phyloP scores from a whole-genome alignment of 2,329 filamentous ascomycete genomes.

The Apiospora aurea region DNA sequence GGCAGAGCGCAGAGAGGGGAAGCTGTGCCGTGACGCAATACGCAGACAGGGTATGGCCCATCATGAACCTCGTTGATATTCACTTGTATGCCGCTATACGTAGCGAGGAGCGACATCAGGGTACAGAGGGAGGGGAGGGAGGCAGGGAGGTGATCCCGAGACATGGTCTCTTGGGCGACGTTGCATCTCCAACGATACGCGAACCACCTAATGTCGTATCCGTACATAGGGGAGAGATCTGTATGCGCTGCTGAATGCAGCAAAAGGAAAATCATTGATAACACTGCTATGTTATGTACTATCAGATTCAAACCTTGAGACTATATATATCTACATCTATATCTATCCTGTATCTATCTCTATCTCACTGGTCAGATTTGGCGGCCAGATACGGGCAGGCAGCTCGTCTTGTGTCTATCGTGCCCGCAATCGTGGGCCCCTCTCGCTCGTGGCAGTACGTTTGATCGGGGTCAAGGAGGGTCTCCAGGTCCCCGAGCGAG shows the following conservation, averaged over 20 bases:
- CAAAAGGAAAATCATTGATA: not conserved
- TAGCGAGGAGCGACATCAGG: not conserved
- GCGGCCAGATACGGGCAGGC: not conserved
- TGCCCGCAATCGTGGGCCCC: not conserved
- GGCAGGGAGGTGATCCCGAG: not conserved
- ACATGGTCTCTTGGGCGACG: not conserved
- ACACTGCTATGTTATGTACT: not conserved
- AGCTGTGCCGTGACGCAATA: slow-evolving; percentile 8
- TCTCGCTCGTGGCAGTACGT: not conserved
- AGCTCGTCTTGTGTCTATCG: not conserved
- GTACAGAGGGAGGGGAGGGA: not conserved
- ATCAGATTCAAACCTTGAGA: not conserved
- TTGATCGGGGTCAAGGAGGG: not conserved
- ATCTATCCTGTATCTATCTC: not conserved
- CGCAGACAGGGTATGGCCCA: not conserved
- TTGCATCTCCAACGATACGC: slow-evolving; percentile 19
- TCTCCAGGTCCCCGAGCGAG: not conserved
- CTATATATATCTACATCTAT: not conserved
- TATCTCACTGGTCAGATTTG: not conserved
- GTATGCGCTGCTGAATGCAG: not conserved
- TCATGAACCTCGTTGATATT: not conserved
- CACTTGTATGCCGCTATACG: too few relatives aligned
- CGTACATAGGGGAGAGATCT: not conserved
- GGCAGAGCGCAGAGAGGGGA: not conserved
- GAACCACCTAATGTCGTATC: slow-evolving; percentile 13